Conservation (phyloP, 176 grass and related monocot genomes). For the Alopecurus myosuroides region DNA sequence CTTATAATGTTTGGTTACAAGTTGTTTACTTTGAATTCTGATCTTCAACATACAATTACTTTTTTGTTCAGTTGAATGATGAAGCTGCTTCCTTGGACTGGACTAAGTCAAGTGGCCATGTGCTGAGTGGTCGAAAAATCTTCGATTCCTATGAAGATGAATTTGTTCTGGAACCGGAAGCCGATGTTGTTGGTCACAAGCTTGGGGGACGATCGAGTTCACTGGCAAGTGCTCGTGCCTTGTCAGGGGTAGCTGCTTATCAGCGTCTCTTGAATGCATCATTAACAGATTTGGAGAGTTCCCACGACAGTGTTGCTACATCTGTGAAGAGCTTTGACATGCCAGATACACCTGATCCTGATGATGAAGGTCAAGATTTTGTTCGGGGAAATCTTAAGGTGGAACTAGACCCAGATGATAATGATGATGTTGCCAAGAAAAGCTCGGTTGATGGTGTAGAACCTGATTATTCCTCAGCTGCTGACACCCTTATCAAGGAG, state of each 20-base stretch:
- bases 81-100: constrained; percentile 80
- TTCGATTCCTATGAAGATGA: constrained; percentile 64
- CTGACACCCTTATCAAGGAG: constrained; percentile 13
- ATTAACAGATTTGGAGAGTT: constrained; percentile 10
- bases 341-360: constrained; percentile 21
- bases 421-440: constrained; percentile 16
- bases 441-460: constrained; percentile 17
- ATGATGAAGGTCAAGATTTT: constrained; percentile 12
- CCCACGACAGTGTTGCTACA: neutral
- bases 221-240: constrained; percentile 43
- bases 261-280: constrained; percentile 45
- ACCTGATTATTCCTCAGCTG: constrained; percentile 40
- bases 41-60: neutral
- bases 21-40: constrained; percentile 6
- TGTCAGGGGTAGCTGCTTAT: constrained; percentile 75
- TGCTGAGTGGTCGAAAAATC: constrained; percentile 57
- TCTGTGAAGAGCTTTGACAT: neutral
- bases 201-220: constrained; percentile 60
- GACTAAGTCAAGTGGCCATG: constrained; percentile 87
- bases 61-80: constrained; percentile 70
- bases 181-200: constrained; percentile 35
- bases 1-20: neutral
- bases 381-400: constrained; percentile 2
- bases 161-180: constrained; percentile 37
- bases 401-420: constrained; percentile 26